Evolutionary conservation across 371 early-diverging fungal species (phyloP), one percentile per base, ranked within the genome.

Genomic region (Lichtheimia ramosa): DNA sequence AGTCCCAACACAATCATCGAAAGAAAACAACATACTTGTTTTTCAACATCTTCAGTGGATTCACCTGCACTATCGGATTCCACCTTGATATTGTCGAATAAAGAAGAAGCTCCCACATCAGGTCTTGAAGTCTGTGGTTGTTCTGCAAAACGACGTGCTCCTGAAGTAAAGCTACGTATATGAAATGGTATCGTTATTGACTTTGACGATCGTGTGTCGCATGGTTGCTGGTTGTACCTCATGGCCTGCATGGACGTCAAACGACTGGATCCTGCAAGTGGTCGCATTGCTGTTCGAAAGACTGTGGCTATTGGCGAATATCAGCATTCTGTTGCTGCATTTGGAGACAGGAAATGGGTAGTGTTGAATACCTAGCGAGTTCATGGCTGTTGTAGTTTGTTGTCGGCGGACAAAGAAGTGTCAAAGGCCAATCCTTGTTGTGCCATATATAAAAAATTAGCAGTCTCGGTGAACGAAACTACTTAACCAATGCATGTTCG

Each of bases 71-170:
- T 74, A 54, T 79, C 73, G 12, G 72, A 61, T 65, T 77, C 74
- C 18, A 71, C 64, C 57, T 70, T 68, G 46, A 83, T 68, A 71
- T 77, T 79, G 4, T 83, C 84, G 46, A 83, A 85, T 28, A 85
- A 61, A 12, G 83, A 79, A 20, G 86, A 85, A 39, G 81, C 84
- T 23, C 83, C 83, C n/a, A 78, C 58, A 51, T 82, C 70, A 39
- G 85, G 82, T 54, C 72, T 77, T 24, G 51, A 15, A 21, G 51
- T n/a, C 3, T 42, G 24, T 24, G 63, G 58, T 53, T 63, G 54
- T 10, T 58, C 59, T 41, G 64, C 64, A 24, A 51, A 51, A 34
- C 53, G 41, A 23, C 23, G 28, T 10, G 61, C 14, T 40, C 52
- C 27, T n/a, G 61, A 25, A 16, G 61, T 55, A 10, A 61, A 61